Evolutionary conservation across 2,329 filamentous ascomycete genomes (phyloP).

Genomic region (Colletotrichum sp.): DNA sequence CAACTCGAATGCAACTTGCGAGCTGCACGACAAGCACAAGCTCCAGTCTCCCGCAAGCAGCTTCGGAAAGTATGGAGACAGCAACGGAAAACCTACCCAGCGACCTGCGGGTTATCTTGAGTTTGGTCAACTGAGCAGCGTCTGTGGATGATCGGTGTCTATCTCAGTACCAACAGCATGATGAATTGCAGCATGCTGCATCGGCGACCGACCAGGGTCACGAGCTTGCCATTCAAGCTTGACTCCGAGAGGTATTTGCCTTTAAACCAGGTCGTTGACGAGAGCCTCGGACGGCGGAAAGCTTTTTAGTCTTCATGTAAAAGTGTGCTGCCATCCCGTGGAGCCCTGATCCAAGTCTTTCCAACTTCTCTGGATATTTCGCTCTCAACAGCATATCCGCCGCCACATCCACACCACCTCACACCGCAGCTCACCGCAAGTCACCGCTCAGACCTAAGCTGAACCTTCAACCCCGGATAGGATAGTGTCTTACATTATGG

Average conservation of each 20-base stretch:
- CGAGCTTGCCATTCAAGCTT: background rate
- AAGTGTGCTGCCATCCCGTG: background rate
- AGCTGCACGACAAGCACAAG: background rate
- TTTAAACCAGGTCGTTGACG: background rate
- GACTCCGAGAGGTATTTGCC: background rate
- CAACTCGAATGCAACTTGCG: background rate
- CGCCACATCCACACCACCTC: background rate
- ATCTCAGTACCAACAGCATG: background rate
- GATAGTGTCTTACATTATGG: slow-evolving; percentile 7
- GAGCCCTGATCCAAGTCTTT: slow-evolving; percentile 11
- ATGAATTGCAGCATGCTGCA: background rate
- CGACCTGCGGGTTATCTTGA: background rate
- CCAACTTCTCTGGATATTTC: background rate
- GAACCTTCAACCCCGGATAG: background rate
- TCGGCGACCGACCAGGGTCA: background rate
- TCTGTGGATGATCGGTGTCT: background rate
- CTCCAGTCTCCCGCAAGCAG: background rate
- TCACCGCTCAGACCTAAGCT: slow-evolving; percentile 1
- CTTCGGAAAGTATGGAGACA: background rate
- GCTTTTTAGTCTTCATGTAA: background rate
- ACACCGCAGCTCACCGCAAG: slow-evolving; percentile 6
- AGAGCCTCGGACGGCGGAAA: background rate
- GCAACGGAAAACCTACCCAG: background rate
- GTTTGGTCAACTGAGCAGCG: background rate
- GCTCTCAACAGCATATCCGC: background rate